Base-by-base conservation (phyloP, 129 eudicot genomes). In the Ambrosia trifida region DNA sequence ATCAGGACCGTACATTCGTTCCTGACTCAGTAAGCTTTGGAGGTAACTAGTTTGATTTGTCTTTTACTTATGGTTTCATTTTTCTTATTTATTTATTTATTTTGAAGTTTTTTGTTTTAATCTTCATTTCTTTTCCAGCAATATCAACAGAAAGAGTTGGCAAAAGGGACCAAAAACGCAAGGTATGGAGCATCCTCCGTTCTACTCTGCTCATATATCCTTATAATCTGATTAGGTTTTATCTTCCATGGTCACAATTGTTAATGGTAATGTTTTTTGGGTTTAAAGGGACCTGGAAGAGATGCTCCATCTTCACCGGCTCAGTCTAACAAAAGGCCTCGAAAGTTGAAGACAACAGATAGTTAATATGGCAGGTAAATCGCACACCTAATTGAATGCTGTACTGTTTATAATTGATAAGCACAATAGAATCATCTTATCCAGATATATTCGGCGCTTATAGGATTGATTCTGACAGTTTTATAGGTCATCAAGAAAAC, bases 231-330 rank as follows among this genome's bases (percentile, higher is more conserved):
- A 16, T 73, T 20, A 60, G 14, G 52, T 38, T 3, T 2, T 12
- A 30, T n/a, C 32, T 45, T 17, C 28, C 7, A 12, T 7, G 17
- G 4, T 62, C 53, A n/a, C 11, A 4, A 33, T 35, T 41, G 3
- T 20, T 28, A 68, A 50, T 50, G 7, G 66, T 20, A 7, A 72
- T 72, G 51, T 72, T 24, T 1, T 67, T 44, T 64, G 58, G 61
- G 73, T 71, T 46, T 81, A 9, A 76, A 89, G 98, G 95, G 78
- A 10, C 91, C 95, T 17, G 96, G 95, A 76, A 87, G 95, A 80
- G 98, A 89, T 33, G 89, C 95, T 64, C 91, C 98, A 47, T 87
- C 98, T 31, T 92, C 98, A 38, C 96, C 98, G 16, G 89, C 96
- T 50, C 89, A 85, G 80, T 85, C 96, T 28, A 81, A 92, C 28